Percentiles rank a stretch among this genome's conserved stretches.
Evolutionary conservation across 108 stramenopile genomes (phyloP).

Genomic region (Cyclotella distinguenda): DNA sequence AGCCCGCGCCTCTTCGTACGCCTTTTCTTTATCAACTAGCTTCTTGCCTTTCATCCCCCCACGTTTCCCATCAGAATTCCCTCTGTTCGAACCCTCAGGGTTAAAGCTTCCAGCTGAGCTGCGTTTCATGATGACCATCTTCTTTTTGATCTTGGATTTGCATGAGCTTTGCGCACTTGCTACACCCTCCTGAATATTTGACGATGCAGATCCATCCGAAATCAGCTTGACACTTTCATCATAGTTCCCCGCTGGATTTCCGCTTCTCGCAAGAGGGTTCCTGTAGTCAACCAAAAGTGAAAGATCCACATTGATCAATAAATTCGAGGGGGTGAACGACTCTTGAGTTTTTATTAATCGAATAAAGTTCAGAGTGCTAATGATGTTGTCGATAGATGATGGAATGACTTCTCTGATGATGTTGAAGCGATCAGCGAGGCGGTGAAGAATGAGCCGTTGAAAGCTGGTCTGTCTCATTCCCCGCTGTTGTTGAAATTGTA

Average conservation of each 20-base stretch:
- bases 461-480: slow-evolving; percentile 71
- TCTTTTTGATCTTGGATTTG: slow-evolving; percentile 45
- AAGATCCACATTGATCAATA: slow-evolving; percentile 51
- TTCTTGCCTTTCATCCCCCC: slow-evolving; percentile 43
- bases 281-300: slow-evolving; percentile 40
- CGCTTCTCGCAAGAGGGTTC: slow-evolving; percentile 38
- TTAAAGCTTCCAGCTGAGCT: slow-evolving; percentile 20
- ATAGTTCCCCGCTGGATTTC: not conserved
- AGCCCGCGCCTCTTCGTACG: slow-evolving; percentile 90
- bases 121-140: slow-evolving; percentile 59
- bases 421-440: slow-evolving; percentile 86
- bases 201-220: slow-evolving; percentile 18
- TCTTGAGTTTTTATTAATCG: slow-evolving; percentile 48
- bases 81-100: slow-evolving; percentile 21
- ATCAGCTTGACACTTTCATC: slow-evolving; percentile 21
- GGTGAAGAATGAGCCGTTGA: slow-evolving; percentile 86
- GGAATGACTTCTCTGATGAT: slow-evolving; percentile 66
- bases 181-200: slow-evolving; percentile 7
- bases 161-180: not conserved
- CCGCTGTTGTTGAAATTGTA: slow-evolving; percentile 33
- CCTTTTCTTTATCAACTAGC: slow-evolving; percentile 83
- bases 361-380: slow-evolving; percentile 32
- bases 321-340: slow-evolving; percentile 35
- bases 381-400: not conserved
- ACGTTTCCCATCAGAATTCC: slow-evolving; percentile 31